Percentiles rank a stretch among this genome's conserved stretches.
Conservation (phyloP, 352 stramenopile genomes). For the Blastocystis sp. region DNA sequence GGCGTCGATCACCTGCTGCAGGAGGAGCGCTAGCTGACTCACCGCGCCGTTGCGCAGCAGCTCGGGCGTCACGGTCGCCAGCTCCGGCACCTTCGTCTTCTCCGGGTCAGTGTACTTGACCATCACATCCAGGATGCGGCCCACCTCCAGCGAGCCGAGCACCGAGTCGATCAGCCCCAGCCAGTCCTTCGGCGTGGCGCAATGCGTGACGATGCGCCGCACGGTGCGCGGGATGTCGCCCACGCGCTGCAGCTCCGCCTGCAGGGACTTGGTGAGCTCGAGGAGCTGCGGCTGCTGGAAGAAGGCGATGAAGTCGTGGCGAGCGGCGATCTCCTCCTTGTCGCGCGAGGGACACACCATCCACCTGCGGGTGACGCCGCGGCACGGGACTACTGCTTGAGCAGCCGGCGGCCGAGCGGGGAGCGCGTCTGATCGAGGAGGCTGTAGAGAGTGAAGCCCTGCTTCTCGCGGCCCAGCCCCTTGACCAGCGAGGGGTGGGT, state of each 20-base stretch:
- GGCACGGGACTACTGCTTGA: slow-evolving; percentile 43
- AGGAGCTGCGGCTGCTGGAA: slow-evolving; percentile 40
- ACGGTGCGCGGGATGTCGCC: slow-evolving; percentile 22
- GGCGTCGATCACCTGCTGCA: slow-evolving; percentile 46
- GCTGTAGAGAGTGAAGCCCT: slow-evolving; percentile 56
- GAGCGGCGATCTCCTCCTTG: slow-evolving; percentile 9
- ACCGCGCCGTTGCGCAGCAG: not conserved
- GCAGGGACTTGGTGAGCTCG: slow-evolving; percentile 23
- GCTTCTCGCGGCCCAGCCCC: slow-evolving; percentile 57
- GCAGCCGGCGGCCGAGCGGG: slow-evolving; percentile 16
- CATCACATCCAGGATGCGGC: slow-evolving; percentile 36
- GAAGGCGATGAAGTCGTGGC: slow-evolving; percentile 30
- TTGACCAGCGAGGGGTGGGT: slow-evolving; percentile 58
- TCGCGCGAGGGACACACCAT: slow-evolving; percentile 45
- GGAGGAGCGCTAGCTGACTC: not conserved
- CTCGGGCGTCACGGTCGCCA: not conserved
- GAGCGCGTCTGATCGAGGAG: slow-evolving; percentile 34
- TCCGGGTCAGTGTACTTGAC: not conserved
- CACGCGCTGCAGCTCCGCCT: slow-evolving; percentile 30
- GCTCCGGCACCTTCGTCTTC: not conserved
- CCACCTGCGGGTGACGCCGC: slow-evolving; percentile 4
- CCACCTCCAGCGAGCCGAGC: not conserved
- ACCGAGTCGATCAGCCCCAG: slow-evolving; percentile 49
- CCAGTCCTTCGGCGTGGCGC: slow-evolving; percentile 3
- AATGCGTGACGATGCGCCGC: not conserved